Conservation (phyloP, 2,329 filamentous ascomycete species). For the Stagonosporopsis chrysanthemi region DNA sequence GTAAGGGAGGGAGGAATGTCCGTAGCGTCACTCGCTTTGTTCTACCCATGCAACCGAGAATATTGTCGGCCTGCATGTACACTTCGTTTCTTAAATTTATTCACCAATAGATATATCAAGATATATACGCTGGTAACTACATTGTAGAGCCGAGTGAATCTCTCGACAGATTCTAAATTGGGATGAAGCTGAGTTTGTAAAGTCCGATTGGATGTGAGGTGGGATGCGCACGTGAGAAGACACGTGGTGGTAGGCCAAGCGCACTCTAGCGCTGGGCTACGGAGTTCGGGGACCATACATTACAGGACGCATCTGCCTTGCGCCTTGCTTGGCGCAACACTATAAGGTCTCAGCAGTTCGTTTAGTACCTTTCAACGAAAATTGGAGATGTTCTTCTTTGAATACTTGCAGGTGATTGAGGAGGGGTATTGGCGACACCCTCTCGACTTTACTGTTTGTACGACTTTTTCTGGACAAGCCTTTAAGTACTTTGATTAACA, state of each 20-base stretch:
- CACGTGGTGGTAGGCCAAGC: background rate
- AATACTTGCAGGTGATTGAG: background rate
- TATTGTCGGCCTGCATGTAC: background rate
- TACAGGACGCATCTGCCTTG: no score
- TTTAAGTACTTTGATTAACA: conserved; percentile 6
- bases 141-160: background rate
- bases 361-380: background rate
- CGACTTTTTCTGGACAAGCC: background rate
- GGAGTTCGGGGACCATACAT: background rate
- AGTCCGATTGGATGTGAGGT: background rate
- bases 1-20: background rate
- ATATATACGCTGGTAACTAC: background rate
- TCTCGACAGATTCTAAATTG: background rate
- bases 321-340: background rate
- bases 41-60: background rate
- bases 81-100: background rate
- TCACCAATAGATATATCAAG: background rate
- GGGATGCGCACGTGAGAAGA: no score
- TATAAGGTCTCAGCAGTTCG: background rate
- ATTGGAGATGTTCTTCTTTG: background rate
- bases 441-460: background rate
- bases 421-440: conserved; percentile 1
- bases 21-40: background rate
- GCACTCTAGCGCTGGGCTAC: background rate
- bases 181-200: background rate